Evolutionary conservation across 495 filamentous ascomycete species (phyloP).

Genomic region (Terfezia claveryi): DNA sequence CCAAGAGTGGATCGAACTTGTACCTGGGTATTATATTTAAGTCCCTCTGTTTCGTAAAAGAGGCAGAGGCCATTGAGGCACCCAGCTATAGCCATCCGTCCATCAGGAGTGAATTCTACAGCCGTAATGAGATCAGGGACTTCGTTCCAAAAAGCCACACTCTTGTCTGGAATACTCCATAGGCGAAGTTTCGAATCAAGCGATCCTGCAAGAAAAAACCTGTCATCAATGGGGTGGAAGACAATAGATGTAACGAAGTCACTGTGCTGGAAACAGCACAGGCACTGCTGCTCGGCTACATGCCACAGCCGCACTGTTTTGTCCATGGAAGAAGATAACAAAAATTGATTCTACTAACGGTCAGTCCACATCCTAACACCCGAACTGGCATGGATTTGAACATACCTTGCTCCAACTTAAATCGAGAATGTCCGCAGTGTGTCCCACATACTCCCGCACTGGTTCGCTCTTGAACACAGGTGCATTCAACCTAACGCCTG

Average conservation of each 20-base stretch:
- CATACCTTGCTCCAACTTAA: slow-evolving; percentile 86
- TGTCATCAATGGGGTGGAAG: slow-evolving; percentile 86
- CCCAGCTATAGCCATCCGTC: slow-evolving; percentile 72
- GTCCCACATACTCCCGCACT: slow-evolving; percentile 57
- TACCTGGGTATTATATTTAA: slow-evolving; percentile 64
- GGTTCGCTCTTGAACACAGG: slow-evolving; percentile 75
- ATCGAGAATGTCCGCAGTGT: slow-evolving; percentile 72
- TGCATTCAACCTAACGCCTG: slow-evolving; percentile 47
- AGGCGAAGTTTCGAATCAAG: slow-evolving; percentile 78
- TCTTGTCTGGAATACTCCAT: slow-evolving; percentile 96
- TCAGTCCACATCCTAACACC: background rate
- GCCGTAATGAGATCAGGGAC: slow-evolving; percentile 80
- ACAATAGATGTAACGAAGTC: slow-evolving; percentile 90
- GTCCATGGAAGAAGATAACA: slow-evolving; percentile 94
- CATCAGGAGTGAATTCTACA: slow-evolving; percentile 83
- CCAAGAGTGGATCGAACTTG: slow-evolving; percentile 78
- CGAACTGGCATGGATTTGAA: background rate
- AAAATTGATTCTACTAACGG: slow-evolving; percentile 56
- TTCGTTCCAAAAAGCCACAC: slow-evolving; percentile 65
- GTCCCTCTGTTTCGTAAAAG: slow-evolving; percentile 86
- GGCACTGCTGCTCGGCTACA: slow-evolving; percentile 58
- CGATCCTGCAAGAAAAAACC: slow-evolving; percentile 89
- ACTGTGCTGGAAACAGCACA: slow-evolving; percentile 90
- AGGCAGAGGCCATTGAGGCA: slow-evolving; percentile 66
- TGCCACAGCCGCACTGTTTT: slow-evolving; percentile 96